Conservation (phyloP, 2,329 filamentous ascomycete genomes). For the Colletotrichum musae region DNA sequence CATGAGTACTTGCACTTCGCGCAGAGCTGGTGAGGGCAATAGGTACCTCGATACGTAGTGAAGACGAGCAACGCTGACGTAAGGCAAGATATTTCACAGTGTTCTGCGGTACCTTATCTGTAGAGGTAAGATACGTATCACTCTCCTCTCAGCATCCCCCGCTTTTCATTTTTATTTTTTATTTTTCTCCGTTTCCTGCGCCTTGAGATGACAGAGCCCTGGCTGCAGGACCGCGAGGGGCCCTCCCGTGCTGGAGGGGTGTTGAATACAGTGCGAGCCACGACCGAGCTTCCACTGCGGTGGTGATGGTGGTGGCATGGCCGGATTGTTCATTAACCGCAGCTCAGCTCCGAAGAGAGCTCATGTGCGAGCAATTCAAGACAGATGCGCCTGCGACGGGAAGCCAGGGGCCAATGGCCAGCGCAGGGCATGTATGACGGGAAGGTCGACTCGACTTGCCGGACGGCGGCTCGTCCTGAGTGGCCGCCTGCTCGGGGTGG, state of each 20-base stretch:
- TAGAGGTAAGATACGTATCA: slow-evolving; percentile 1
- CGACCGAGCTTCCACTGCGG: not conserved
- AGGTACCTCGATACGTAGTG: too few relatives aligned
- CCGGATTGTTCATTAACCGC: too few relatives aligned
- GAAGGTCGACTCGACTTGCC: slow-evolving; percentile 22
- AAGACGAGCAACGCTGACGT: not conserved
- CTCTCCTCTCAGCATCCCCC: not conserved
- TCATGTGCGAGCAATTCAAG: slow-evolving; percentile 14
- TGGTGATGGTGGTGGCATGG: too few relatives aligned
- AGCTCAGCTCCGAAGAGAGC: not conserved
- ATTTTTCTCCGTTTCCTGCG: slow-evolving; percentile 2
- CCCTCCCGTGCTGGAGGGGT: not conserved
- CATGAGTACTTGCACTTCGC: not conserved
- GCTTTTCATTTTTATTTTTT: slow-evolving; percentile 3
- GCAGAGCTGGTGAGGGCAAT: not conserved
- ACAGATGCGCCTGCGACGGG: slow-evolving; percentile 7
- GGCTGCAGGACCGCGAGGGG: slow-evolving; percentile 14
- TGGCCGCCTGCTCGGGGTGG: slow-evolving; percentile 10
- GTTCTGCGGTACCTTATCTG: too few relatives aligned
- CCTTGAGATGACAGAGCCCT: slow-evolving; percentile 30
- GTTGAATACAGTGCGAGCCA: not conserved
- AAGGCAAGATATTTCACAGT: not conserved
- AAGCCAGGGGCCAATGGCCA: slow-evolving; percentile 6
- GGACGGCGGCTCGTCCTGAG: slow-evolving; percentile 4
- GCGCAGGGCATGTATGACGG: slow-evolving; percentile 4